Percentiles rank a stretch among this genome's conserved stretches.
Evolutionary conservation across 805 yeast species (phyloP).

Genomic region (Kodamaea jinghongensis): DNA sequence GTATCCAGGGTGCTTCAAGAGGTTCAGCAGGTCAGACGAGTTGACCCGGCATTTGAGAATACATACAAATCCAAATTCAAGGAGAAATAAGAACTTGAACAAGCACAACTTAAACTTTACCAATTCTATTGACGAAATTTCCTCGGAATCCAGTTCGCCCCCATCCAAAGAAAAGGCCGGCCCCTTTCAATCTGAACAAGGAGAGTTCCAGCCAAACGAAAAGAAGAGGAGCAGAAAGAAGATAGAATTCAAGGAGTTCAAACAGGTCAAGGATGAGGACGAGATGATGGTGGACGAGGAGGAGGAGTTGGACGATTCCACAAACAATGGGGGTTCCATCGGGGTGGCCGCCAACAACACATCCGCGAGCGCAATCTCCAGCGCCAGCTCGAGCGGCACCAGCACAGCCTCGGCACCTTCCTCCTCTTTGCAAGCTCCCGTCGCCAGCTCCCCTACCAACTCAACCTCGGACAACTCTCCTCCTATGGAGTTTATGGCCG

Average conservation of each 20-base stretch:
- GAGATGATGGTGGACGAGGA: slow-evolving; percentile 3
- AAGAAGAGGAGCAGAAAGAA: slow-evolving; percentile 4
- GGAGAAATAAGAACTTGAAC: slow-evolving; percentile 36
- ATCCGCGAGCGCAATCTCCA: too few species aligned
- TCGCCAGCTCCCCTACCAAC: slow-evolving; percentile 6
- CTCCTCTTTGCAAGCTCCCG: not conserved
- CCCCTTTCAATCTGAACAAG: slow-evolving; percentile 3
- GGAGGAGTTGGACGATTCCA: not conserved
- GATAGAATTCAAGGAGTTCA: slow-evolving; percentile 7
- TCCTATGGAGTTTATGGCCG: slow-evolving; percentile 9
- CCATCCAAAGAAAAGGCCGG: slow-evolving; percentile 4
- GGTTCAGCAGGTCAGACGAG: slow-evolving; percentile 80
- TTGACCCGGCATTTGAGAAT: slow-evolving; percentile 82
- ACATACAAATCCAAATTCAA: slow-evolving; percentile 58
- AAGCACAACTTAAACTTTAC: slow-evolving; percentile 11
- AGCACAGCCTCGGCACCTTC: not conserved
- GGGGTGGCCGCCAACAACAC: not conserved
- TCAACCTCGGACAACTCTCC: slow-evolving; percentile 8
- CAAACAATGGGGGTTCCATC: not conserved
- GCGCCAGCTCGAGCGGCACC: not conserved
- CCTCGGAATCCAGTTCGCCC: not conserved
- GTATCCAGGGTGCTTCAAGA: slow-evolving; percentile 79
- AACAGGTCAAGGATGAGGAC: slow-evolving; percentile 3
- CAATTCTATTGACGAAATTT: slow-evolving; percentile 6
- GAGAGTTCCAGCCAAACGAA: not conserved